Conservation (phyloP, 73 alveolate species). For the Blepharisma japonicum region DNA sequence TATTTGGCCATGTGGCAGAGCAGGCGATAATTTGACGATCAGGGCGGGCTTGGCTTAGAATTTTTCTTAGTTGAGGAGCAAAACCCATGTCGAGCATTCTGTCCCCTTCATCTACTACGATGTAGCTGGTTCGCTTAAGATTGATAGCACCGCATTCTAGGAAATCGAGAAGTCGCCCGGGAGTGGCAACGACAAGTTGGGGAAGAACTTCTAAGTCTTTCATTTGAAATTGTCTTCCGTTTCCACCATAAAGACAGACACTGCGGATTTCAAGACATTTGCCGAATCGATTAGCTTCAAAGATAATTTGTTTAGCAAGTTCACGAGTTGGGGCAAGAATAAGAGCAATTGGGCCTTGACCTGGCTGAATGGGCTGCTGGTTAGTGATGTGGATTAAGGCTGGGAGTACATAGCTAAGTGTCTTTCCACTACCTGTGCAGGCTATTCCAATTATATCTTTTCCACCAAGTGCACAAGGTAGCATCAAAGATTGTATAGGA, state of each 20-base stretch:
- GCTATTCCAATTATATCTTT: constrained; percentile 97
- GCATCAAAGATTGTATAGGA: background rate
- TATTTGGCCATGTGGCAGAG: constrained; percentile 97
- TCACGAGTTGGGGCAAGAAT: constrained; percentile 97
- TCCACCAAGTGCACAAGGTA: constrained; percentile 96
- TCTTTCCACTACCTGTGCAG: constrained; percentile 98
- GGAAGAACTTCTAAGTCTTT: constrained; percentile 90
- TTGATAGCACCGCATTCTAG: constrained; percentile 81
- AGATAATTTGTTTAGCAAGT: constrained; percentile 62
- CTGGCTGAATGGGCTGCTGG: constrained; percentile 70
- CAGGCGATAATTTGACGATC: constrained; percentile 92
- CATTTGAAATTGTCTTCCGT: constrained; percentile 87
- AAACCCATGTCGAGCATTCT: constrained; percentile 99
- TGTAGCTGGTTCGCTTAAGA: constrained; percentile 89
- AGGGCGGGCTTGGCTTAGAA: constrained; percentile 84
- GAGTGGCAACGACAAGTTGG: constrained; percentile 96
- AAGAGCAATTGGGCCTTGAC: constrained; percentile 80
- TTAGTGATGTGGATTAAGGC: constrained; percentile 91
- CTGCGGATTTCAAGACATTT: constrained; percentile 75
- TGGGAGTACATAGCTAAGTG: constrained; percentile 95
- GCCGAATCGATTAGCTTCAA: constrained; percentile 56
- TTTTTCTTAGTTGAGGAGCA: constrained; percentile 93
- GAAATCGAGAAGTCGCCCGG: constrained; percentile 98
- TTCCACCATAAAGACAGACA: constrained; percentile 96
- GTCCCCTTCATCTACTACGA: constrained; percentile 99